Base-by-base conservation (phyloP, 2,329 filamentous ascomycete genomes). In the Cercospora zeina region DNA sequence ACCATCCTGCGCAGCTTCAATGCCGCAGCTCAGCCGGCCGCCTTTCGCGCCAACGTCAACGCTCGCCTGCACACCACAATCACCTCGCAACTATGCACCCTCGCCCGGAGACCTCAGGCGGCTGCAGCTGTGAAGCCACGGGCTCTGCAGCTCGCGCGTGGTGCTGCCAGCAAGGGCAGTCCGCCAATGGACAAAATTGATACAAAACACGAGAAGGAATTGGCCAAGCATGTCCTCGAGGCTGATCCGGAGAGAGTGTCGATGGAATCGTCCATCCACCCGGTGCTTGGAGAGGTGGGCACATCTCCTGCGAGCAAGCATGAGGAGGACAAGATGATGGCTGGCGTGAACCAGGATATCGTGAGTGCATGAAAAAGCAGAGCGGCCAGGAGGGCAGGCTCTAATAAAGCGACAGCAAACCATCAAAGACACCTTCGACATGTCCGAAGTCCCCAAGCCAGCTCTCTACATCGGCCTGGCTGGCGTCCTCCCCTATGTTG, bases 401-500 rank as follows among this genome's bases (percentile, higher is more conserved):
- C 60, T 64, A 45, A 67, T 55, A 9, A 66, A 57, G 72, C 75
- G 13, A 31, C 55, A 82, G 80, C 71, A 74, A 69, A 80, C 78
- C 4, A 79, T 82, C 69, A 74, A 73, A 59, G 79, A 81, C 5
- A 82, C 80, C 4, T 82, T 82, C 73, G 76, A 73, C 60, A 70
- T 82, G 33, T 67, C 71, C 19, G 73, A 75, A 11, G 80, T 82
- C 9, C 80, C 80, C 14, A 74, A 71, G 21, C 75, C 81, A 65
- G 80, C 80, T n/a, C 79, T 79, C 69, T 76, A 76, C 65, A 76
- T 82, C 63, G 80, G 80, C 53, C 73, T 82, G 63, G 80, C 80
- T n/a, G 80, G 80, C 66, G 79, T 81, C 2, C 67, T 82, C 14
- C 80, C 80, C 3, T 97, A 96, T 77, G 80, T 96, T 9, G 89